phyloP scores from a whole-genome alignment of 1,284 basidiomycete genomes.

The Takashimella tepidaria region DNA sequence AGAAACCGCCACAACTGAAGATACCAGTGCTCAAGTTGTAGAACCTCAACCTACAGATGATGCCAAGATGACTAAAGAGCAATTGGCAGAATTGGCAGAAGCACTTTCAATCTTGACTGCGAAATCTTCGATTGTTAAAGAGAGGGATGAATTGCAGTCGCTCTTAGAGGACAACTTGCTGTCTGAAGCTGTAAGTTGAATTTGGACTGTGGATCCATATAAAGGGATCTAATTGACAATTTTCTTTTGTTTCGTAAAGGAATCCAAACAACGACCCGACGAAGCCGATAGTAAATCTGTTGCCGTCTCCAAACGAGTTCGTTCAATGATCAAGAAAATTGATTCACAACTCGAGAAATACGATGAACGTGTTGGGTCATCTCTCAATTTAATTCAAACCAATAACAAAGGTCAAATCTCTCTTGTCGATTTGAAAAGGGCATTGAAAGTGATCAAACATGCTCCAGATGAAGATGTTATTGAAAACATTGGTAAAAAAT shows the following conservation, averaged over 20 bases:
- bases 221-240: conserved; percentile 6
- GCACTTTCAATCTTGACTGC: conserved; percentile 87
- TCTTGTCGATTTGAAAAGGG: conserved; percentile 82
- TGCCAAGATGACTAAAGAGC: conserved; percentile 94
- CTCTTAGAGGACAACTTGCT: conserved; percentile 89
- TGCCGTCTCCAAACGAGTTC: conserved; percentile 85
- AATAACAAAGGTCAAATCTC: conserved; percentile 89
- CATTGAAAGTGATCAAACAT: conserved; percentile 90
- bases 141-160: conserved; percentile 81
- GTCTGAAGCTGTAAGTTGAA: conserved; percentile 65
- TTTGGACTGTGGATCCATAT: conserved; percentile 5
- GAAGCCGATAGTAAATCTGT: conserved; percentile 42
- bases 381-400: conserved; percentile 89
- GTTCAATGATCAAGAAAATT: conserved; percentile 92
- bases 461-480: conserved; percentile 86
- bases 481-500: conserved; percentile 80
- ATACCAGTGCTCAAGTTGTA: conserved; percentile 23
- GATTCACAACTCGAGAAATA: conserved; percentile 90
- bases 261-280: conserved; percentile 46
- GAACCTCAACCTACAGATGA: conserved; percentile 53
- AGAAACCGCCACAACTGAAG: conserved; percentile 14
- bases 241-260: conserved; percentile 29
- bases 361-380: conserved; percentile 82
- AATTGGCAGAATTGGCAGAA: conserved; percentile 88
- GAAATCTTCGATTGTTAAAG: conserved; percentile 94